Evolutionary conservation across 1,284 basidiomycete genomes (phyloP), one percentile per base, ranked within the genome.

Genomic region (Ustilago loliicola): DNA sequence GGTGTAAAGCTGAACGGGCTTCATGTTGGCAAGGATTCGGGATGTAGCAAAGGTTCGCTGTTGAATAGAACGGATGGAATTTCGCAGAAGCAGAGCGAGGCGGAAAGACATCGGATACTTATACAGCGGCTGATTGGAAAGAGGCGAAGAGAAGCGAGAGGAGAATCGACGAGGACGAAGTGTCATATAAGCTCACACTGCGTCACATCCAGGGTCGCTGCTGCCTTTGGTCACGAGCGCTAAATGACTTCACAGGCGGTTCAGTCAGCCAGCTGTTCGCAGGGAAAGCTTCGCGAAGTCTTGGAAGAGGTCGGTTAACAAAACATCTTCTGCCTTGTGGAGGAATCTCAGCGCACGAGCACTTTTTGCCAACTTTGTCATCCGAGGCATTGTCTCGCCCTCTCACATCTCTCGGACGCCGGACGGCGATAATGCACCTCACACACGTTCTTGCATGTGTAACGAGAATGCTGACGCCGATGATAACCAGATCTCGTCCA

Each of bases 51-150:
- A 58, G 1, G 30, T 11, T 36, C 64, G 38, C 11, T 38, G 23
- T 53, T n/a, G 45, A 40, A 4, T 40, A 40, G 38, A 1, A 34
- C 17, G 29, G 23, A 17, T 15, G 25, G 62, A 15, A 23, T 21
- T 34, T 53, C 45, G 60, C 27, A 57, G 48, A 34, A 47, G 5
- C 25, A 19, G 55, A n/a, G 40, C 38, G 36, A 38, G 38, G 11
- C 36, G 55, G 40, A 30, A 17, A 29, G 25, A 42, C 92, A 80
- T 98, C 96, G 78, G 91, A 94, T 87, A 93, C 93, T 15, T 91
- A 48, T 48, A 25, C n/a, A 21, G 21, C 7, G 89, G 81, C 94
- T 93, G 48, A 98, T 92, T 91, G 68, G 92, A 47, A 98, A 99
- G 87, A 7, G 66, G 91, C 89, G 80, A 98, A 95, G 57, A 98